Evolutionary conservation across 2,329 filamentous ascomycete species (phyloP), one percentile per base, ranked within the genome.

Genomic region (Biscogniauxia sp.): DNA sequence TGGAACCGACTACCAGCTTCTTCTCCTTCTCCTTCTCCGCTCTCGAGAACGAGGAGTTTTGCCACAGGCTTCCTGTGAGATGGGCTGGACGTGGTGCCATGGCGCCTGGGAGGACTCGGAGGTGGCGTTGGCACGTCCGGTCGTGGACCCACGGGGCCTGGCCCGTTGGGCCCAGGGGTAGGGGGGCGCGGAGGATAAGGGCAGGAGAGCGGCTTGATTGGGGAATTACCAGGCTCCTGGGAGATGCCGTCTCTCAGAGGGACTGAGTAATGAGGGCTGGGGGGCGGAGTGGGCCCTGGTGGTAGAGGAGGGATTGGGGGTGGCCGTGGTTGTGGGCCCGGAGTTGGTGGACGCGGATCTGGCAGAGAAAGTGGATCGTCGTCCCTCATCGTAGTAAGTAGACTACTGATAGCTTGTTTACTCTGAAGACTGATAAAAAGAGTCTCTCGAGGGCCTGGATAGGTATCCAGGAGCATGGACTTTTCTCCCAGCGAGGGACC

Each of bases 221-320:
- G 57, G 3, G 57, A 57, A 20, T 54, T 54, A 63, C 63, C 62
- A 49, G 65, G 32, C 13, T 62, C 61, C 54, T 52, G 32, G 49
- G 23, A 58, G 51, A 61, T 26, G 6, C 41, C 9, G 41, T 23
- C 32, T 25, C 11, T 32, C 28, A 8, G 7, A 54, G 53, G 49
- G 26, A 51, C n/a, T 49, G 25, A 28, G 41, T 63, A 58, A 5
- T 19, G 66, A 61, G 70, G 70, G 54, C 71, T 73, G 2, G 71
- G 72, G 28, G 71, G 72, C 54, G 72, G 70, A 37, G 72, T 72
- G 51, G 70, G 72, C 50, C 61, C 68, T 53, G 68, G 66, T 7
- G 69, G 70, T 49, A 55, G 63, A 61, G 68, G 71, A 53, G 66
- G 69, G 50, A 68, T 67, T 60, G 69, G 62, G 59, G 64, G 60